Conservation (phyloP, 2,329 filamentous ascomycete species). For the Plectosphaerella plurivora region DNA sequence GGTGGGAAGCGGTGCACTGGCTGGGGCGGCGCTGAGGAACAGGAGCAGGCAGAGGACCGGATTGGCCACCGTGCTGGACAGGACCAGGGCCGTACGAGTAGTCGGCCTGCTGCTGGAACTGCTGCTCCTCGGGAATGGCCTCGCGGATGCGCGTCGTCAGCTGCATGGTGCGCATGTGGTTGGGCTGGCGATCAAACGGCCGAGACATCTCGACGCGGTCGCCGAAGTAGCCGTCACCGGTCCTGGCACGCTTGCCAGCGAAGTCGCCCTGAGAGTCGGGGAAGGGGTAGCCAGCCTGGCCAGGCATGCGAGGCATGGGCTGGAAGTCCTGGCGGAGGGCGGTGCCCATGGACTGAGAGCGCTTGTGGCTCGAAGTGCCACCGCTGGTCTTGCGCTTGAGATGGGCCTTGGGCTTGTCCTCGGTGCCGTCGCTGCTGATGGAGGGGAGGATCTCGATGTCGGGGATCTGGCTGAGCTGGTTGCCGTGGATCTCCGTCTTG, state of each 20-base stretch:
- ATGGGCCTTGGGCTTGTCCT: conserved; percentile 18
- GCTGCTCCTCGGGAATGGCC: conserved; percentile 21
- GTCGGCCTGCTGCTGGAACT: conserved; percentile 12
- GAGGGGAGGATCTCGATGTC: conserved; percentile 57
- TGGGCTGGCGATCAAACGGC: neutral
- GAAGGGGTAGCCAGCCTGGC: conserved; percentile 14
- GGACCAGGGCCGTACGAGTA: conserved; percentile 1
- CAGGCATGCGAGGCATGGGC: conserved; percentile 19
- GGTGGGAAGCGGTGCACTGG: conserved; percentile 13
- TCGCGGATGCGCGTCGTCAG: conserved; percentile 29
- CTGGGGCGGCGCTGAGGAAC: conserved; percentile 15
- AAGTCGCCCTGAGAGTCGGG: neutral
- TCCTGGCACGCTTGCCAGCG: neutral
- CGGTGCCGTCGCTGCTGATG: conserved; percentile 33
- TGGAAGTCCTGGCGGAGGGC: conserved; percentile 12
- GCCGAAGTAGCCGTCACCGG: conserved; percentile 10
- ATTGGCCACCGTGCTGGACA: conserved; percentile 3
- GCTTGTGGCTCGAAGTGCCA: conserved; percentile 18
- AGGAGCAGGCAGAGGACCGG: conserved; percentile 15
- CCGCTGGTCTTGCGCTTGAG: conserved; percentile 19
- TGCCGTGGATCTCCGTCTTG: conserved; percentile 36
- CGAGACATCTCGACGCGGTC: conserved; percentile 9
- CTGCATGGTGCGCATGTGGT: conserved; percentile 3
- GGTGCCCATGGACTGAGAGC: conserved; percentile 29
- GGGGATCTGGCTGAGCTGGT: conserved; percentile 41